Evolutionary conservation across 1,139 yeast species (phyloP), one percentile per base, ranked within the genome.

Genomic region (Pichia norvegensis): DNA sequence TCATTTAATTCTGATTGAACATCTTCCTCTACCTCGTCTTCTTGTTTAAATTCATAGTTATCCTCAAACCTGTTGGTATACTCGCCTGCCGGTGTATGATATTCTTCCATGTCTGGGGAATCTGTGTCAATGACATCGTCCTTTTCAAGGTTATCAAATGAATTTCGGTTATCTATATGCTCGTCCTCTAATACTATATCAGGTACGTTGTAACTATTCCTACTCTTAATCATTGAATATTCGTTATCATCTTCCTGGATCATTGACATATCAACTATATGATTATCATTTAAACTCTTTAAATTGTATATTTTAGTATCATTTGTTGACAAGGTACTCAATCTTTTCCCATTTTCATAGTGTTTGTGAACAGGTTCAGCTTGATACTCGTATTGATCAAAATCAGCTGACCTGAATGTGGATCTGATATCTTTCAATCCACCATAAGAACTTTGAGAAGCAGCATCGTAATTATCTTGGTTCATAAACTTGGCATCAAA

Each of bases 311-410:
- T 60, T 40, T 53, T 58, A 43, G 49, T 49, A 40, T 62, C 63
- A 41, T 57, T 54, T 1, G 63, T 59, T 14, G 58, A 59, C 53
- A 61, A 46, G 2, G 63, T 57, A 48, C 62, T 58, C n/a, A 60
- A 41, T 37, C 62, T 48, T 35, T 55, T 55, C 22, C 17, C 20
- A 10, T 25, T 33, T 17, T 22, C 23, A 36, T 36, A 36, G 16
- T 31, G 10, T 16, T 35, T 19, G 10, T 17, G 23, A 19, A 19
- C 16, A 36, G 20, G 14, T 25, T 36, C 23, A n/a, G 29, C 7
- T 14, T 22, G 20, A 10, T 44, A 31, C 16, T 25, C 14, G 11
- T n/a, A 31, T 16, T 13, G 13, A 7, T 40, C 37, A 36, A 17
- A 20, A 19, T 40, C 45, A 1, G 39, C 29, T 9, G 44, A 37